Evolutionary conservation across 192 early-diverging fungal genomes (phyloP), one percentile per base, ranked within the genome.

Genomic region (Umbelopsis sp.): DNA sequence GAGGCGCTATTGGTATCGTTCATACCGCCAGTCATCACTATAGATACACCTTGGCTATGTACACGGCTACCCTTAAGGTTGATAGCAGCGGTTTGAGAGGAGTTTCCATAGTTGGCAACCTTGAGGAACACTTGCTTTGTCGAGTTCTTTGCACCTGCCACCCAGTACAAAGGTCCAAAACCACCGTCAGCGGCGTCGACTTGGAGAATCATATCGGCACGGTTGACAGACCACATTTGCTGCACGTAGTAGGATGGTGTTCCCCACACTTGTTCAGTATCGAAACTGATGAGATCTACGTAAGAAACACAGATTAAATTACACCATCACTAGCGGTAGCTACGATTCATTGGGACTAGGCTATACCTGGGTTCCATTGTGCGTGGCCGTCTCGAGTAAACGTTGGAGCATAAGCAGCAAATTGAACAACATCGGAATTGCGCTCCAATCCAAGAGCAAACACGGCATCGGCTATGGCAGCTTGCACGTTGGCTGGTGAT

Each of bases 141-240:
- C 20, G 68, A 59, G 11, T 69, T 69, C 56, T 76, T 76, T 3
- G 20, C 8, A 24, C 71, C 71, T 49, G 74, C 75, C 16, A 76
- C 75, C 75, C 75, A 76, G 73, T 76, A 76, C 16, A 76, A 45
- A 32, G 75, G 75, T 66, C 47, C 45, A 45, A 76, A 76, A 4
- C 34, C 43, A 11, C 71, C 71, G 25, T 43, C 32, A 22, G 51
- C 24, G 11, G 68, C 73, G 20, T 76, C 65, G 2, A 76, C 73
- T 47, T 34, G 74, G 8, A 76, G 50, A 76, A 74, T 68, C 14
- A 25, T 67, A 65, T 71, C 73, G 16, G 54, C 53, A 31, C 69
- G 47, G 14, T 54, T 43, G 25, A 36, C 43, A 24, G 74, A 59
- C 66, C 69, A 74, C 75, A 76, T 66, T 21, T 76, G 52, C 43